Conservation (phyloP, 2,329 filamentous ascomycete species). For the Penicillium rolfsii region DNA sequence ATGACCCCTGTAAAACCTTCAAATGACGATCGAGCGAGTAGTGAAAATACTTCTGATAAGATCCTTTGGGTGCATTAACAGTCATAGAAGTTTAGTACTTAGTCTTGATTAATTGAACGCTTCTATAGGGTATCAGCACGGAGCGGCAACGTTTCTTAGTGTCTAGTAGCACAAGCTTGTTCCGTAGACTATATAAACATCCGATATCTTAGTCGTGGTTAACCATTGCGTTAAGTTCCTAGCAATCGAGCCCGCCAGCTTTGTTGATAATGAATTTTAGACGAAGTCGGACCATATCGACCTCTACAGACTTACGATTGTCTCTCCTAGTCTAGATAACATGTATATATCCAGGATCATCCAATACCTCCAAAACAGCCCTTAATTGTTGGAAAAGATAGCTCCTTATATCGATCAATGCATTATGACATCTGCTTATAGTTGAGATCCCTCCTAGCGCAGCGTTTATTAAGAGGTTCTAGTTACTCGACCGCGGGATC, state of each 20-base stretch:
- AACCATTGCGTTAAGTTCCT: conserved; percentile 23
- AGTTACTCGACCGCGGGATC: conserved; percentile 18
- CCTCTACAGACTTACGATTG: conserved; percentile 20
- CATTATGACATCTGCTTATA: conserved; percentile 9
- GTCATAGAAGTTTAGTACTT: conserved; percentile 23
- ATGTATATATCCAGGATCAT: conserved; percentile 41
- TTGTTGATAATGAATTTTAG: conserved; percentile 50
- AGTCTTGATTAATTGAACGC: conserved; percentile 10
- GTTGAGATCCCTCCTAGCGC: conserved; percentile 5
- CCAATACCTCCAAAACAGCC: conserved; percentile 42
- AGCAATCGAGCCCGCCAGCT: conserved; percentile 19
- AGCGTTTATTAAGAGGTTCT: conserved; percentile 29
- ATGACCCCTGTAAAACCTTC: conserved; percentile 22
- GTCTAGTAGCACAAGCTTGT: conserved; percentile 29
- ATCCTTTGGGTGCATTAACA: conserved; percentile 14
- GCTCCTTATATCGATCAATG: conserved; percentile 43
- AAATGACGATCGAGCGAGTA: conserved; percentile 31
- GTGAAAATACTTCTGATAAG: conserved; percentile 21
- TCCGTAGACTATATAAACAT: conserved; percentile 28
- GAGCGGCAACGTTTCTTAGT: conserved; percentile 9
- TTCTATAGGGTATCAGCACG: conserved; percentile 34
- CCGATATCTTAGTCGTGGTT: conserved; percentile 30
- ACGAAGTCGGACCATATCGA: conserved; percentile 52
- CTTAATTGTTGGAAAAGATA: conserved; percentile 38
- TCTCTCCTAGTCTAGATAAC: conserved; percentile 28